Percentiles rank a stretch among this genome's conserved stretches.
Conservation (phyloP, 1,284 basidiomycete genomes). For the Ceratobasidium sp. region DNA sequence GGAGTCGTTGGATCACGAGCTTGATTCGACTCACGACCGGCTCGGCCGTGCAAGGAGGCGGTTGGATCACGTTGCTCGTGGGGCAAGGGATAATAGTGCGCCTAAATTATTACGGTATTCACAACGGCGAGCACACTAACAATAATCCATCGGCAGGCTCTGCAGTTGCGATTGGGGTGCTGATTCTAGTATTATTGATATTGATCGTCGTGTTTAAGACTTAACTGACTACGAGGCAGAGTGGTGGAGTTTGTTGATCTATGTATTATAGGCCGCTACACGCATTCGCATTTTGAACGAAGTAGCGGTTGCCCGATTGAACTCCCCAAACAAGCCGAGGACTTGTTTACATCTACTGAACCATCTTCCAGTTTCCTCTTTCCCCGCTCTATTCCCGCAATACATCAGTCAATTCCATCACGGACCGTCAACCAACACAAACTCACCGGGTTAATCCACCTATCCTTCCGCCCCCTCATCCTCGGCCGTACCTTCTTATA, state of each 20-base stretch:
- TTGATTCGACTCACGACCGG: slow-evolving; percentile 47
- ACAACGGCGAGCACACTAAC: neutral
- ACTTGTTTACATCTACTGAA: slow-evolving; percentile 22
- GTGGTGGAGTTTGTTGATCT: slow-evolving; percentile 9
- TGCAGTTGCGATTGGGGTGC: slow-evolving; percentile 48
- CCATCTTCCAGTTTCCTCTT: slow-evolving; percentile 41
- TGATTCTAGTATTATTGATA: slow-evolving; percentile 49
- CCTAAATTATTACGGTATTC: neutral
- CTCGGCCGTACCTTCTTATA: slow-evolving; percentile 80
- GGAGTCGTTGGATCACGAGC: slow-evolving; percentile 47
- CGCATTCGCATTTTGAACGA: slow-evolving; percentile 14
- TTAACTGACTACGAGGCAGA: slow-evolving; percentile 14
- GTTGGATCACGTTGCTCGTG: slow-evolving; percentile 47
- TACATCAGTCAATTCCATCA: neutral
- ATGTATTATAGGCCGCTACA: slow-evolving; percentile 28
- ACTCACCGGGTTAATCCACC: slow-evolving; percentile 43
- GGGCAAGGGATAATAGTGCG: slow-evolving; percentile 49
- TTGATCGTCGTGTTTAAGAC: slow-evolving; percentile 51
- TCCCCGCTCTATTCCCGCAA: slow-evolving; percentile 15
- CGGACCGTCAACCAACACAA: neutral
- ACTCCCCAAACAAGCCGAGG: neutral
- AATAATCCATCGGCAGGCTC: slow-evolving; percentile 40
- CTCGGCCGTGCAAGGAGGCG: slow-evolving; percentile 46
- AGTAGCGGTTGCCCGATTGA: neutral
- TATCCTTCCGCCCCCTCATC: slow-evolving; percentile 70